These are phyloP conservation scores for Rhynchospora breviuscula DNA, from an alignment of 176 grass and related monocot species.

Conservation along the genomic window DNA sequence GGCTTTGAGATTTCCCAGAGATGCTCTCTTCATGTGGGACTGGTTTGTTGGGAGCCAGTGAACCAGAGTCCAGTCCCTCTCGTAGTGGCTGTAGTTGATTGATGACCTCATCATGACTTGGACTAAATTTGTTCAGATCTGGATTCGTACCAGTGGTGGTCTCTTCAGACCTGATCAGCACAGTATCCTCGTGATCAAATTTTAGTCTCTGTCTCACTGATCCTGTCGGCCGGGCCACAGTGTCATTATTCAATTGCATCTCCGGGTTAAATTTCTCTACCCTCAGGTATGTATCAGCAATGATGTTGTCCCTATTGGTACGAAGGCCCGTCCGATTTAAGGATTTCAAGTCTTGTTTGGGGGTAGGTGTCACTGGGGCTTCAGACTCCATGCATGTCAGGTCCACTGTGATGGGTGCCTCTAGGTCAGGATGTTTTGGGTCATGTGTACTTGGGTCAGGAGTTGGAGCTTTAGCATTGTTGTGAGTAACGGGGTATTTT, in stretches of 20 bases:
- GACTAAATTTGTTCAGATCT: background rate
- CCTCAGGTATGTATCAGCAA: background rate
- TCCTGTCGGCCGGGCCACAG: background rate
- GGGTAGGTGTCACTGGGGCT: background rate
- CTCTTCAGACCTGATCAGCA: background rate
- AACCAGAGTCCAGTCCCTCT: background rate
- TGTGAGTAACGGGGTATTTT: background rate
- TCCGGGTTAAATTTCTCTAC: background rate
- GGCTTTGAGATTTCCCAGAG: background rate
- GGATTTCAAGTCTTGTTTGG: background rate
- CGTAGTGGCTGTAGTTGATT: background rate
- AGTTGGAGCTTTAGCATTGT: background rate
- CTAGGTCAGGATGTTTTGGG: background rate
- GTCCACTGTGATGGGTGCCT: background rate
- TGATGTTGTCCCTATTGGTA: background rate
- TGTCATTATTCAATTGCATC: background rate
- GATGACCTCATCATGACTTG: background rate
- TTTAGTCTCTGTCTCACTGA: conserved; percentile 12
- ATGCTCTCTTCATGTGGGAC: background rate
- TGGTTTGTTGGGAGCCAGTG: background rate
- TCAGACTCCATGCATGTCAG: background rate
- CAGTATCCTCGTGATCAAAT: background rate
- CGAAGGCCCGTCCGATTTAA: background rate
- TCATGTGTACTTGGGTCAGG: background rate
- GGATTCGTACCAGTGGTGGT: background rate